These are phyloP conservation scores for Mrakia hoshinonis DNA, from an alignment of 768 basidiomycete genomes.

Conservation along the genomic window DNA sequence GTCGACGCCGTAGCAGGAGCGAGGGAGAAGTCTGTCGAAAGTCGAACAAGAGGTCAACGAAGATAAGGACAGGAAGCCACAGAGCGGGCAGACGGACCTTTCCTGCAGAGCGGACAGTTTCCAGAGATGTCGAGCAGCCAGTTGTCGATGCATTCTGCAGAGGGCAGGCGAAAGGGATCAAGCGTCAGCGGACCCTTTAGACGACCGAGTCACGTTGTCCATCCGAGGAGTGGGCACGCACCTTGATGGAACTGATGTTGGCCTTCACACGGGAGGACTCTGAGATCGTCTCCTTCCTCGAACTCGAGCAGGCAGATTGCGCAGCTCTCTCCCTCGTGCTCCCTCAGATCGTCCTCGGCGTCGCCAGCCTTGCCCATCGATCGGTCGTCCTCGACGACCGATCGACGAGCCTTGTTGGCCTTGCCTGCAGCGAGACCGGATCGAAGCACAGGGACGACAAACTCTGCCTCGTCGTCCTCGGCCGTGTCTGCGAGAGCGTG, in stretches of 20 bases:
- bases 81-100: slow-evolving; percentile 50
- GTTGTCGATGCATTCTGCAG: slow-evolving; percentile 23
- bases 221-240: too few relatives aligned
- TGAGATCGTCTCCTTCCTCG: slow-evolving; percentile 83
- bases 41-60: neutral
- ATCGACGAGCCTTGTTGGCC: neutral
- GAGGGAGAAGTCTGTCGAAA: slow-evolving; percentile 17
- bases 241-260: slow-evolving; percentile 80
- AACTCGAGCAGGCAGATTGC: slow-evolving; percentile 94
- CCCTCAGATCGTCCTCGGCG: slow-evolving; percentile 37
- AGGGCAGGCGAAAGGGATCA: neutral
- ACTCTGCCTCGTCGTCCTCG: neutral
- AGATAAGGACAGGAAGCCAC: neutral
- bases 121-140: slow-evolving; percentile 86
- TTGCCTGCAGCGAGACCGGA: neutral
- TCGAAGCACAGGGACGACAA: neutral
- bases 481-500: neutral
- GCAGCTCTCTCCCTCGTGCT: slow-evolving; percentile 75
- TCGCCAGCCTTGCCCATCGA: neutral
- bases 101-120: slow-evolving; percentile 84
- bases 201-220: too few relatives aligned
- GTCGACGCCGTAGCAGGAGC: neutral
- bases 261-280: slow-evolving; percentile 82
- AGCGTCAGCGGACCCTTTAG: neutral
- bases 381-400: neutral